A percentile compares a stretch with the other conserved stretches of the same genome.
Conservation (phyloP, 208 protist genomes). For the Naegleria fowleri region DNA sequence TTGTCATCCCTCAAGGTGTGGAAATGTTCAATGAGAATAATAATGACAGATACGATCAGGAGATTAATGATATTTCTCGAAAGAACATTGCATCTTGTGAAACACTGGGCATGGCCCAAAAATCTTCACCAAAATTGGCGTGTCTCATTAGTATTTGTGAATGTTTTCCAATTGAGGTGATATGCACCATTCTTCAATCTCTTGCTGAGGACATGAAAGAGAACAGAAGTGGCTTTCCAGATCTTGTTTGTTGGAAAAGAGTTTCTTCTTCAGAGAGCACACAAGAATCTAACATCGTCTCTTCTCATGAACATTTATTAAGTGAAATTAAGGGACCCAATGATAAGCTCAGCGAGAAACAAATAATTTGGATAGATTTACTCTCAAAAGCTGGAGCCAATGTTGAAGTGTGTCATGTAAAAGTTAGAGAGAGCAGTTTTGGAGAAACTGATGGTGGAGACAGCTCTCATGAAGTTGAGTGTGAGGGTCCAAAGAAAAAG, state of each 20-base stretch:
- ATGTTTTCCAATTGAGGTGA: background rate
- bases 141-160: background rate
- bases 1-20: too few species aligned
- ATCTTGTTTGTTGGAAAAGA: background rate
- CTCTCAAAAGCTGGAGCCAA: background rate
- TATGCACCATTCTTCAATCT: background rate
- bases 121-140: background rate
- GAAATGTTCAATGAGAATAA: background rate
- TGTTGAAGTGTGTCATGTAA: background rate
- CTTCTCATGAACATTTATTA: background rate
- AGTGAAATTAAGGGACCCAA: constrained; percentile 6
- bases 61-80: background rate
- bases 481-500: background rate
- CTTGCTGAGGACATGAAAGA: background rate
- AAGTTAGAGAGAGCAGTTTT: background rate
- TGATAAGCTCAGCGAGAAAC: background rate
- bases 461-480: too few species aligned
- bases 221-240: background rate
- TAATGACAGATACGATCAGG: background rate
- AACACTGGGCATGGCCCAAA: background rate
- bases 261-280: background rate
- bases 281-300: too few species aligned
- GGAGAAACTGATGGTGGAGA: background rate
- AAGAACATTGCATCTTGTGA: too few species aligned
- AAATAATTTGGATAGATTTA: constrained; percentile 12